Evolutionary conservation across 2,329 filamentous ascomycete species (phyloP).

Genomic region (Talaromyces sp.): DNA sequence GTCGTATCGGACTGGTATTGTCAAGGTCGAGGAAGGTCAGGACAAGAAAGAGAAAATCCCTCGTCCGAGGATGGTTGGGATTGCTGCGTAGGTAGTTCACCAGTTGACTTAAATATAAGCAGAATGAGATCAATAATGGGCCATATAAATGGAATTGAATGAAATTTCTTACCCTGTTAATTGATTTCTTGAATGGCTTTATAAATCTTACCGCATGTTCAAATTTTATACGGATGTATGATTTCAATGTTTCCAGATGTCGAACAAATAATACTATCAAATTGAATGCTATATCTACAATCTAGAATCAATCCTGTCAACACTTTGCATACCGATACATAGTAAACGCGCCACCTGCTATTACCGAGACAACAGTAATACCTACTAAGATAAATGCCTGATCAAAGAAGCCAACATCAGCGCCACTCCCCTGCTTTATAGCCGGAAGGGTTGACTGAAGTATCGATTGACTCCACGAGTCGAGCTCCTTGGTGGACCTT

Average conservation of each 20-base stretch:
- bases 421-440: conserved; percentile 21
- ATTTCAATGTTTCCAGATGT: too few species aligned
- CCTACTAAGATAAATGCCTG: conserved; percentile 24
- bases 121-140: too few species aligned
- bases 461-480: not conserved
- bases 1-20: not conserved
- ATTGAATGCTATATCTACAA: too few species aligned
- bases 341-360: not conserved
- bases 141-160: too few species aligned
- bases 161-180: too few species aligned
- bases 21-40: not conserved
- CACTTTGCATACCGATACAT: not conserved
- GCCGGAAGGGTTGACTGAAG: not conserved
- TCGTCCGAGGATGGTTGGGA: not conserved
- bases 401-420: conserved; percentile 45
- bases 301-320: not conserved
- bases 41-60: conserved; percentile 18
- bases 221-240: too few species aligned
- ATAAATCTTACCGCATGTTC: too few species aligned
- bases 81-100: not conserved
- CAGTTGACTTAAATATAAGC: too few species aligned
- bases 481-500: not conserved
- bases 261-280: too few species aligned
- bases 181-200: too few species aligned
- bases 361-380: not conserved